Evolutionary conservation across 805 yeast species (phyloP), one percentile per base, ranked within the genome.

Genomic region (Barnettozyma siamensis): DNA sequence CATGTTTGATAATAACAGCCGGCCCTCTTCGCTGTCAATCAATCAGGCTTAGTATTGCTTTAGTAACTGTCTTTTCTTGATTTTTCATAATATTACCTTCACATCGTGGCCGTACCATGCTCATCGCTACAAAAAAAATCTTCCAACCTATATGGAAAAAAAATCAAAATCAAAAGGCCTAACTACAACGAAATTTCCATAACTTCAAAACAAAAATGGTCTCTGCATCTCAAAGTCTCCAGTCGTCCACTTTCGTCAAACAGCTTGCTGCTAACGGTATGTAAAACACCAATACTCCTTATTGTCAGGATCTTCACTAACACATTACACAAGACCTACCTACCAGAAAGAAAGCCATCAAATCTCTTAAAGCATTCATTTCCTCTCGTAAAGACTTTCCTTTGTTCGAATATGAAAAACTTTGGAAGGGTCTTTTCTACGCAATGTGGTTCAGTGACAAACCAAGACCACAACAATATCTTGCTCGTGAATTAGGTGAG

Each of bases 381-480:
- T 58, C 72, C 2, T 59, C 69, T 24, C 51, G 55, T 44, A 51
- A 59, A 27, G 42, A 48, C n/a, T 42, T 57, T 23, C 66, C 73
- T 30, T 61, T 79, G 31, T 55, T 69, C 6, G 64, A 60, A 26
- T 69, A 78, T 48, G 84, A 84, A 50, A 89, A 91, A 59, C 67
- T 93, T 45, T 93, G 99, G 97, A 88, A 86, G 64, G 99, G 98
- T n/a, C 70, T 93, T 31, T 93, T 83, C 63, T 93, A 72, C 58
- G 77, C 95, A 10, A 87, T 93, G 95, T 93, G 99, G 98, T 88
- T 83, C 66, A 76, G 94, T 58, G 99, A 93, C 62, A 77, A 89
- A 57, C 95, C 96, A 21, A 72, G 83, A 53, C 93, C 95, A 19
- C 99, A 93, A 63, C 96, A 88, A 62, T 67, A 80, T 44, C 67